Percentiles rank a stretch among this genome's conserved stretches.
Evolutionary conservation across 2,329 filamentous ascomycete genomes (phyloP).

Genomic region (Beauveria scarabaeidicola): DNA sequence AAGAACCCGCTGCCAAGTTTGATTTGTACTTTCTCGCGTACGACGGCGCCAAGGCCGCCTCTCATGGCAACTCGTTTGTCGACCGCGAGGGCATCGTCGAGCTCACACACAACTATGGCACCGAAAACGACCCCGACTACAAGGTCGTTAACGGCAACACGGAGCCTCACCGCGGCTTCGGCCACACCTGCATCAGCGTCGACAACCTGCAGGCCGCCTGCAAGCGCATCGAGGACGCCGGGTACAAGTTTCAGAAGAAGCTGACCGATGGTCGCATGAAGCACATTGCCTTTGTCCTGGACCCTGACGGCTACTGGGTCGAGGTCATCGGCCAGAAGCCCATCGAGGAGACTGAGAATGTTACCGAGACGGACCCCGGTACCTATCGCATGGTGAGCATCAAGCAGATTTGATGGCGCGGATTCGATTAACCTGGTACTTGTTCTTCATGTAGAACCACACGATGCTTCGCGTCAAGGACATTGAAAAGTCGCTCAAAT

Average conservation of each 20-base stretch:
- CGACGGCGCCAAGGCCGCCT: conserved; percentile 66
- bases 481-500: conserved; percentile 62
- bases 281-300: conserved; percentile 81
- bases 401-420: not conserved
- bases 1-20: conserved; percentile 83
- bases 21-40: conserved; percentile 94
- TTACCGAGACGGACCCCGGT: conserved; percentile 61
- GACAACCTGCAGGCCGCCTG: conserved; percentile 86
- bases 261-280: conserved; percentile 80
- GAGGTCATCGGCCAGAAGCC: conserved; percentile 69
- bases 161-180: conserved; percentile 78
- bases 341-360: conserved; percentile 61
- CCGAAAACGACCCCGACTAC: conserved; percentile 74
- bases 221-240: conserved; percentile 78
- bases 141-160: conserved; percentile 80
- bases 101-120: conserved; percentile 78
- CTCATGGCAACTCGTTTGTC: conserved; percentile 60
- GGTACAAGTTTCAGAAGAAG: conserved; percentile 94
- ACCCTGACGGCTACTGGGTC: conserved; percentile 83
- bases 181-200: conserved; percentile 76
- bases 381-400: conserved; percentile 63
- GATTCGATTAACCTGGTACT: not conserved
- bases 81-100: conserved; percentile 89
- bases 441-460: conserved; percentile 56
- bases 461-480: conserved; percentile 95